Base-by-base conservation (phyloP, 495 filamentous ascomycete species). In the Lasiosphaeria ovina region DNA sequence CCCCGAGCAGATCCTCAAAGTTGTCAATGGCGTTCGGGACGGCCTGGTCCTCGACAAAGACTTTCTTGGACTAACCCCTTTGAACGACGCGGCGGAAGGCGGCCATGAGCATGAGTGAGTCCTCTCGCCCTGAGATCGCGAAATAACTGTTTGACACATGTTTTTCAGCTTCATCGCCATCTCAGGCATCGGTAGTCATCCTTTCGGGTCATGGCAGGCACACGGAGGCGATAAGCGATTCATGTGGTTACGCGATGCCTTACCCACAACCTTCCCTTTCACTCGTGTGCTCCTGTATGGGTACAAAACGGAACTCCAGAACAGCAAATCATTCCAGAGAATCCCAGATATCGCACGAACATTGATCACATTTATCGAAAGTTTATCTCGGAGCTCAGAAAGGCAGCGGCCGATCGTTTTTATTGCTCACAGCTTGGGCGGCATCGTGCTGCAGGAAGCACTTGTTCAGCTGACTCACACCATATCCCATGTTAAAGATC, bases 341-440 rank as follows among this genome's bases (percentile, higher is more conserved):
- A 62, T 70, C 36, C 7, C n/a, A 0, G 67, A 69, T 42, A 52
- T 72, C 0, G 60, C 65, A 4, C 14, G 33, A 8, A 35, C 17
- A 3, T 38, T 72, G 9, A 60, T 66, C 35, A 33, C 42, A 32
- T 42, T 49, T 38, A 42, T 10, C 51, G 63, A 56, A 0, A 59
- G 50, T 55, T 14, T 36, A 4, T 51, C 51, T 12, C 34, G 59
- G 9, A 35, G n/a, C 36, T 40, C 60, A 10, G 68, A 68, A n/a
- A n/a, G n/a, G n/a, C n/a, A n/a, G n/a, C n/a, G n/a, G 36, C 65
- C 61, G 3, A 52, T 68, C 4, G 44, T 72, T 12, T 76, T 75
- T 54, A 55, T 77, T 14, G 67, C 68, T 31, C 74, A 77, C 45
- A 75, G 74, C 51, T 44, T 75, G 31, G 73, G 74, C 4, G 74